phyloP scores from a whole-genome alignment of 2,329 filamentous ascomycete species.

The Trichoderma sp. region DNA sequence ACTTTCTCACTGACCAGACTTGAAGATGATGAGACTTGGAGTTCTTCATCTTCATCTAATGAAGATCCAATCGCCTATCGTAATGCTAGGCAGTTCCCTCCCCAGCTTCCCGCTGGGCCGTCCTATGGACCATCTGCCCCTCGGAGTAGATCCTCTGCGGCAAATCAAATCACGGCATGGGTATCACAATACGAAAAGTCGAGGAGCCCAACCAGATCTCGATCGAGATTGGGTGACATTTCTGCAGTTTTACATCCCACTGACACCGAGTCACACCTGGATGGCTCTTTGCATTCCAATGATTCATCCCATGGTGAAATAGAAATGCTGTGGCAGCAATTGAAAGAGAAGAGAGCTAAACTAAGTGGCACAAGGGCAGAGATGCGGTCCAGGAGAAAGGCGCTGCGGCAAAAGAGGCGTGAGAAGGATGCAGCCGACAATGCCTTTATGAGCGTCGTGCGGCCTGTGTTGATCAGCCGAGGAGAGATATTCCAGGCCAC shows the following conservation, averaged over 20 bases:
- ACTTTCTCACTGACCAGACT: constrained; percentile 30
- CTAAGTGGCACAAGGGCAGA: constrained; percentile 31
- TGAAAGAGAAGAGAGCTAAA: constrained; percentile 38
- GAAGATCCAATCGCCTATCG: constrained; percentile 34
- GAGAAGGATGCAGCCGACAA: constrained; percentile 42
- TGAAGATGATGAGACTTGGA: constrained; percentile 26
- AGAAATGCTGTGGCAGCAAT: constrained; percentile 38
- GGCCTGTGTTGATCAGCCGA: constrained; percentile 39
- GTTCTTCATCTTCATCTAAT: constrained; percentile 31
- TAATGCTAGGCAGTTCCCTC: constrained; percentile 37
- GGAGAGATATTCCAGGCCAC: constrained; percentile 27
- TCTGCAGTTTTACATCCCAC: constrained; percentile 17
- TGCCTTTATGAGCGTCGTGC: constrained; percentile 42
- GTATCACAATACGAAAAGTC: constrained; percentile 37
- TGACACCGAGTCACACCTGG: constrained; percentile 20
- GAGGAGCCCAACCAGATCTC: constrained; percentile 28
- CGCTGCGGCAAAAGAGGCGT: constrained; percentile 36
- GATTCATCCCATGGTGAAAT: constrained; percentile 34
- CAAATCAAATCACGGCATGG: constrained; percentile 38
- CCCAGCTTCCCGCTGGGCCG: constrained; percentile 34
- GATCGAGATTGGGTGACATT: constrained; percentile 15
- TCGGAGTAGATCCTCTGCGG: constrained; percentile 33
- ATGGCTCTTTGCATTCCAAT: constrained; percentile 26
- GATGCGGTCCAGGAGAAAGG: constrained; percentile 38
- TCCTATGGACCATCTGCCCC: constrained; percentile 26